phyloP scores from a whole-genome alignment of 495 filamentous ascomycete species.

The Daldinia loculata region DNA sequence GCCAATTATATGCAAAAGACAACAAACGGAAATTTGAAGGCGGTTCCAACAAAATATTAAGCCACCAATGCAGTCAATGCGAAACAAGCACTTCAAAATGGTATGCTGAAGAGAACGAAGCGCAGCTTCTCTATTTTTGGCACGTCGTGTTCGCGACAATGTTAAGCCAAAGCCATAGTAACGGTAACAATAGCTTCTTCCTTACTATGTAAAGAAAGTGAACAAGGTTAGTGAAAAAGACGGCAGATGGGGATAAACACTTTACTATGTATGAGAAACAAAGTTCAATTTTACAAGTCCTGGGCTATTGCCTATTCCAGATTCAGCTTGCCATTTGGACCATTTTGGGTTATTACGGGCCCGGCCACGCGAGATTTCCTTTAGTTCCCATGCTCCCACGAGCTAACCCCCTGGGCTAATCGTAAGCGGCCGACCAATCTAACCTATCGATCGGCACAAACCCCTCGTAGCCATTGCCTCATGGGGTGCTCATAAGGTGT shows the following conservation, averaged over 20 bases:
- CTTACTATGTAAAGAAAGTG: not conserved
- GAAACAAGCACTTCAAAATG: slow-evolving; percentile 25
- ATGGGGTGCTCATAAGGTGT: slow-evolving; percentile 16
- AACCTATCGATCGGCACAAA: slow-evolving; percentile 4
- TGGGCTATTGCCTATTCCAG: slow-evolving; percentile 22
- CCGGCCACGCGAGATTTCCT: slow-evolving; percentile 18
- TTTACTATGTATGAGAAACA: slow-evolving; percentile 37
- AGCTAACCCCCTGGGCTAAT: slow-evolving; percentile 5
- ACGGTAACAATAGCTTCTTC: not conserved
- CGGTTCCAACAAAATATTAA: slow-evolving; percentile 10
- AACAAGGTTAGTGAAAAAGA: not conserved
- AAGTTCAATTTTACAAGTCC: slow-evolving; percentile 16
- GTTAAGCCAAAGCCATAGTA: slow-evolving; percentile 22
- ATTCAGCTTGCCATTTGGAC: slow-evolving; percentile 21
- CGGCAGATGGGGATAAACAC: slow-evolving; percentile 12
- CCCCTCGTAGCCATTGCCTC: slow-evolving; percentile 17
- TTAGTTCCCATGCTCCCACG: slow-evolving; percentile 5
- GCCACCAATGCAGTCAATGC: slow-evolving; percentile 29
- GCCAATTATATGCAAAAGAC: slow-evolving; percentile 12
- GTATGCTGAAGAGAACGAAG: slow-evolving; percentile 32
- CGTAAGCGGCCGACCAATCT: not conserved
- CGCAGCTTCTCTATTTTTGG: slow-evolving; percentile 39
- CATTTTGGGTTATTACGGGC: not conserved
- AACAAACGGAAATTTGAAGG: slow-evolving; percentile 23
- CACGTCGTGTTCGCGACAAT: slow-evolving; percentile 6